Base-by-base conservation (phyloP, 2,329 filamentous ascomycete genomes). In the Knufia petricola region DNA sequence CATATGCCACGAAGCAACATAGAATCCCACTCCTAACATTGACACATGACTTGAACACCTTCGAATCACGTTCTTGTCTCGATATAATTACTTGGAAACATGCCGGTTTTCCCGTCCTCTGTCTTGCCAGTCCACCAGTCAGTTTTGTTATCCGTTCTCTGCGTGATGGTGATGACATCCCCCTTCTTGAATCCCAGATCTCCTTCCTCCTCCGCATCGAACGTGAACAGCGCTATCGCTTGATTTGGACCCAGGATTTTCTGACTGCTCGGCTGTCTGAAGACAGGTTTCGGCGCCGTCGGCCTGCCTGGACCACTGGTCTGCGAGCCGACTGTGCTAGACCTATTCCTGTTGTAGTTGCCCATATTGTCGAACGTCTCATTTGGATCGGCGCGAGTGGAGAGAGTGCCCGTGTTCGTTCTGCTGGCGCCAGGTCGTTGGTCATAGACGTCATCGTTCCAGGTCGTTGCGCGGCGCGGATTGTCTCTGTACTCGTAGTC, bases 51-150 rank as follows among this genome's bases (percentile, higher is more conserved):
- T 6, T 40, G 9, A 7, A 9, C 7, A 19, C n/a, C 37, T n/a
- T n/a, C 17, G 7, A 9, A 12, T 57, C 47, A 57, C 21, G 55
- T 40, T 17, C 53, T 52, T 20, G 56, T 54, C 41, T 58, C 55
- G 26, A 59, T 52, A 45, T 59, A 59, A 42, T 59, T 59, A 19
- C 52, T 55, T 34, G 92, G 92, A 68, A 98, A 98, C 56, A 95
- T 94, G 31, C 92, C 92, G 48, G 89, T 85, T 58, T 81, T 78
- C 8, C 56, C 56, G 56, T 81, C 77, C 24, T 89, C 89, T 61
- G 95, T 82, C 67, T 84, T 83, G 21, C 92, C 92, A 15, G 90
- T 96, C 92, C 90, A 96, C 90, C 90, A 96, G 65, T 96, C 90
- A 50, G 88, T 89, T 50, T 87, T 85, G 59, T 85, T 95, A 3